Conservation (phyloP, 2,329 filamentous ascomycete species). For the Diplodia corticola region DNA sequence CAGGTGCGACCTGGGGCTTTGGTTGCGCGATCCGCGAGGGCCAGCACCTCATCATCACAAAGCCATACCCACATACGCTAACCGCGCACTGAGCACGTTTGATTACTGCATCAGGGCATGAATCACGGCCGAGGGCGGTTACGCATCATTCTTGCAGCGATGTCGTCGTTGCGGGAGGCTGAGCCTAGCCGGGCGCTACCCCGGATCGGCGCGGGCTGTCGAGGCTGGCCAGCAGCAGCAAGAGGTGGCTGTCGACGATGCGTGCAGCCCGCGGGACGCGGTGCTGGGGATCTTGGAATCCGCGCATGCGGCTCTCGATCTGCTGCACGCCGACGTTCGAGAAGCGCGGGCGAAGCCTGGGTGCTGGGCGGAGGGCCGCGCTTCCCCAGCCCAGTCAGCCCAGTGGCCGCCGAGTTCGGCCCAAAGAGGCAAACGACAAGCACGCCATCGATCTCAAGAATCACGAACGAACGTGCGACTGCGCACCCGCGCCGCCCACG, state of each 20-base stretch:
- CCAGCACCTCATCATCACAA: slow-evolving; percentile 24
- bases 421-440: slow-evolving; percentile 8
- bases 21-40: slow-evolving; percentile 23
- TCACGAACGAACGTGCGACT: background rate
- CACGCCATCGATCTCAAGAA: slow-evolving; percentile 12
- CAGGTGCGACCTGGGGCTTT: slow-evolving; percentile 4
- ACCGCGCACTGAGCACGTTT: background rate
- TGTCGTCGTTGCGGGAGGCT: slow-evolving; percentile 14
- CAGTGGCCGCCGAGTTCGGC: background rate
- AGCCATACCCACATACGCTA: slow-evolving; percentile 24
- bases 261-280: background rate
- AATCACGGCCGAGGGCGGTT: slow-evolving; percentile 4
- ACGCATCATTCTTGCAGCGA: slow-evolving; percentile 13
- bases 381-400: background rate
- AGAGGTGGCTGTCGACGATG: background rate
- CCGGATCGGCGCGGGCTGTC: slow-evolving; percentile 17
- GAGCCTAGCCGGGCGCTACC: background rate
- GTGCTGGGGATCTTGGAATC: background rate
- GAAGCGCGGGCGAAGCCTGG: background rate
- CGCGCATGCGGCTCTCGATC: background rate
- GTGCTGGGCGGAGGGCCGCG: background rate
- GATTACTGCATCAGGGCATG: slow-evolving; percentile 21
- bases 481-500: background rate
- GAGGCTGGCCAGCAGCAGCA: background rate
- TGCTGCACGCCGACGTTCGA: background rate